Evolutionary conservation across 2,329 filamentous ascomycete genomes (phyloP), one percentile per base, ranked within the genome.

Genomic region (Ceratocystis albifundus): DNA sequence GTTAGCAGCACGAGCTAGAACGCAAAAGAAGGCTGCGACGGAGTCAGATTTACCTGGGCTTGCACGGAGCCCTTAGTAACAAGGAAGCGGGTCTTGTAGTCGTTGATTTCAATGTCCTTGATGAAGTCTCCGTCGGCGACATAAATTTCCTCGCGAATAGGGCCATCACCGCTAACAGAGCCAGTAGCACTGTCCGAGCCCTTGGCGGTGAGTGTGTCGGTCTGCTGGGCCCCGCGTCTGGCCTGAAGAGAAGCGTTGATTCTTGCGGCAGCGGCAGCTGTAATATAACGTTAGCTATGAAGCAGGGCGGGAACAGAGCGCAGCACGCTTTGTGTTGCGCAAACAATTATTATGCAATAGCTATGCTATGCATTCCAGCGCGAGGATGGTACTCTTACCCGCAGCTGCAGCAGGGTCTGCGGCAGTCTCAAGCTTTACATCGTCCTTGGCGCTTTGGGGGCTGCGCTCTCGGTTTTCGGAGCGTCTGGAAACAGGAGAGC

Each of bases 51-150:
- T 96, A 99, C 94, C 93, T 94, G 96, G 85, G 96, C 96, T 82
- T 97, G 94, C 71, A 91, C 96, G 72, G 90, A 89, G 73, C 92
- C 91, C 81, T 96, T 97, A 70, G 93, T 99, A 79, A 99, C 83
- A 76, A 92, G 88, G 77, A 99, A 99, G 72, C 93, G 89, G 76
- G 97, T 99, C 70, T 93, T 88, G 73, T 97, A 79, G 77, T 97
- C 93, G 77, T 99, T 99, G 80, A 99, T 90, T 80, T 97, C 94
- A 74, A 99, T 96, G 74, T 99, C 94, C 77, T 95, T 94, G 78
- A 99, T 97, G 76, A 89, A 97, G 77, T 99, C 94, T 72, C 94
- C 94, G 75, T 97, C 94, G 69, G 92, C 88, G 72, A 96, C 88
- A 74, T 97, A 97, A 75, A 96, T 88, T 73, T 95, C 90, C 72